phyloP scores from a whole-genome alignment of 805 yeast genomes.

The Yarrowia osloensis region DNA sequence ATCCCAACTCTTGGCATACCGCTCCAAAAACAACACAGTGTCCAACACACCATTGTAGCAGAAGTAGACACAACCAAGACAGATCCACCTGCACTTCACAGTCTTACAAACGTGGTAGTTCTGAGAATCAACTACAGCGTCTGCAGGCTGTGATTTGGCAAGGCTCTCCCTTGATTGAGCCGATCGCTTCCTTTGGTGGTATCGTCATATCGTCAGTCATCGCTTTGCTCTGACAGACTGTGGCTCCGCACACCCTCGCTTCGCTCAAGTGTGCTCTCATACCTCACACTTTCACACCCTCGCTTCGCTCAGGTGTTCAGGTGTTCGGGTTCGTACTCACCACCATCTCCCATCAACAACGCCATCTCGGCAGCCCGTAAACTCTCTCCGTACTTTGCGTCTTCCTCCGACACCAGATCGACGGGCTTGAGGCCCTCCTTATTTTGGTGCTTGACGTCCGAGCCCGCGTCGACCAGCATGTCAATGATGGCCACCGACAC shows the following conservation, averaged over 20 bases:
- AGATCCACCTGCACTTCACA: too few relatives aligned
- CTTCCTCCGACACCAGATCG: constrained; percentile 60
- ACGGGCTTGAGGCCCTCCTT: constrained; percentile 71
- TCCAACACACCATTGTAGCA: too few relatives aligned
- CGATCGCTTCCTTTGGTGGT: too few relatives aligned
- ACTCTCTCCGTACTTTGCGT: constrained; percentile 58
- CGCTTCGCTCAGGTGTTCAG: not conserved
- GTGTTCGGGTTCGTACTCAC: not conserved
- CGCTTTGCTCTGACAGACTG: too few relatives aligned
- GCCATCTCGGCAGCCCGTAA: constrained; percentile 87
- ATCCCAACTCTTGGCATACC: too few relatives aligned
- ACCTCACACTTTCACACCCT: not conserved
- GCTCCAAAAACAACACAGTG: too few relatives aligned
- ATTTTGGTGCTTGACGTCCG: constrained; percentile 66
- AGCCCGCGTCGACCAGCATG: constrained; percentile 86
- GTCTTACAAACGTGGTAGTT: too few relatives aligned
- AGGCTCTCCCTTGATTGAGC: too few relatives aligned
- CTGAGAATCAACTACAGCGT: too few relatives aligned
- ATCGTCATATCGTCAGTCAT: not conserved
- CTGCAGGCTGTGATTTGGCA: too few relatives aligned
- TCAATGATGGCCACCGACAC: constrained; percentile 48
- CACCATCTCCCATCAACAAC: constrained; percentile 35
- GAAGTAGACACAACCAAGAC: too few relatives aligned
- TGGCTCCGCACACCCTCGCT: not conserved
- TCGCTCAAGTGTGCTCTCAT: not conserved